Conservation (phyloP, 1,284 basidiomycete genomes). For the Ceratorhiza oryzae-sativae region DNA sequence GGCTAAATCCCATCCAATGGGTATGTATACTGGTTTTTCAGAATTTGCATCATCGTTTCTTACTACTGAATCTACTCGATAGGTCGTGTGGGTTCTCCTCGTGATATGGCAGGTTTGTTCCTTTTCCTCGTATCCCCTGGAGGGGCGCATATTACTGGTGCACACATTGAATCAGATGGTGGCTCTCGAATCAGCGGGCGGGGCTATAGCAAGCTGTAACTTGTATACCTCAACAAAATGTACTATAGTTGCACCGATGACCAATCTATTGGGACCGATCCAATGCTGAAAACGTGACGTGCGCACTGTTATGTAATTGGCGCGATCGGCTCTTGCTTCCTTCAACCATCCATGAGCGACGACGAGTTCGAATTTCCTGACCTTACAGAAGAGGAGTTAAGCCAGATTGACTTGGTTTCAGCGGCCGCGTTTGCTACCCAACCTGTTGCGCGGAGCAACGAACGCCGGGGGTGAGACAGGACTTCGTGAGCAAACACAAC, state of each 20-base stretch:
- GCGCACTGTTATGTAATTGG: constrained; percentile 10
- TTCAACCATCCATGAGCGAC: constrained; percentile 50
- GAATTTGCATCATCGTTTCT: neutral
- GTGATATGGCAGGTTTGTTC: constrained; percentile 78
- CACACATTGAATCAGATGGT: constrained; percentile 76
- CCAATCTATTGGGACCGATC: neutral
- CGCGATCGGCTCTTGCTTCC: neutral
- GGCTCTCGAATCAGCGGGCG: constrained; percentile 51
- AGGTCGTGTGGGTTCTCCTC: constrained; percentile 72
- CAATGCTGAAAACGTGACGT: constrained; percentile 3
- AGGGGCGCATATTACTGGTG: constrained; percentile 75
- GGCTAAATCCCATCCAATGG: constrained; percentile 64
- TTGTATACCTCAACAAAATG: neutral
- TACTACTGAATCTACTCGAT: constrained; percentile 14
- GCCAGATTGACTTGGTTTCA: constrained; percentile 56
- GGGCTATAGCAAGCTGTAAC: constrained; percentile 28
- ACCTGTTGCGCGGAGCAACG: constrained; percentile 33
- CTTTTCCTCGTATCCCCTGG: constrained; percentile 78
- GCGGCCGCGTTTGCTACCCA: constrained; percentile 44
- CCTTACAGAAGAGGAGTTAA: constrained; percentile 66
- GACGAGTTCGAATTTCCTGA: constrained; percentile 62
- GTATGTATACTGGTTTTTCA: constrained; percentile 51
- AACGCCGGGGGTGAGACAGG: neutral
- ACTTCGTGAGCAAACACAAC: neutral
- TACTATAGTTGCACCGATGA: neutral